Conservation (phyloP, 2,329 filamentous ascomycete species). For the Bipolaris victoriae region DNA sequence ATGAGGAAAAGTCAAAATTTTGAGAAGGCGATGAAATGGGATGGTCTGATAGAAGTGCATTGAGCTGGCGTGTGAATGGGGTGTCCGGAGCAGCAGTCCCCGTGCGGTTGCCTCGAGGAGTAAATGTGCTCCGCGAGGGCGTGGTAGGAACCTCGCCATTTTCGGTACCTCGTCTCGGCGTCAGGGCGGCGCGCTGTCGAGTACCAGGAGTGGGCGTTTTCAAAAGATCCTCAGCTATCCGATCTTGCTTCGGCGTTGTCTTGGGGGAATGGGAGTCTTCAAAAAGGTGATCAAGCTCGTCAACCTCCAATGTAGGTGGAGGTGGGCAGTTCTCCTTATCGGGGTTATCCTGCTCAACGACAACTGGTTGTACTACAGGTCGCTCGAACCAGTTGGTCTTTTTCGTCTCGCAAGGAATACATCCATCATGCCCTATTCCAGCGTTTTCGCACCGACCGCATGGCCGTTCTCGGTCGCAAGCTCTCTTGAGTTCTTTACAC, state of each 20-base stretch:
- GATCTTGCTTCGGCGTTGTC: constrained; percentile 64
- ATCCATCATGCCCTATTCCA: constrained; percentile 31
- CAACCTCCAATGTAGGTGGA: constrained; percentile 45
- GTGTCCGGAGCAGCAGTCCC: constrained; percentile 51
- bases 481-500: constrained; percentile 32
- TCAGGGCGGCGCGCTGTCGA: constrained; percentile 45
- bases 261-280: constrained; percentile 65
- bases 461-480: constrained; percentile 36
- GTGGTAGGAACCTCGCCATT: constrained; percentile 23
- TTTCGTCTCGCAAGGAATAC: constrained; percentile 27
- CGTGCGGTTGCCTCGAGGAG: constrained; percentile 45
- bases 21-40: constrained; percentile 41
- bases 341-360: constrained; percentile 30
- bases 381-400: constrained; percentile 27
- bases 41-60: constrained; percentile 61
- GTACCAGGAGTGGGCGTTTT: constrained; percentile 54
- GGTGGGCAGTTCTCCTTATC: constrained; percentile 66
- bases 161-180: constrained; percentile 37
- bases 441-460: constrained; percentile 31
- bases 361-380: constrained; percentile 19
- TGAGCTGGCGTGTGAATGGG: constrained; percentile 68
- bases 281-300: constrained; percentile 70
- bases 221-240: constrained; percentile 57
- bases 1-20: constrained; percentile 45
- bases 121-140: constrained; percentile 46